Evolutionary conservation across 495 filamentous ascomycete genomes (phyloP).

Genomic region (Podospora anserina): DNA sequence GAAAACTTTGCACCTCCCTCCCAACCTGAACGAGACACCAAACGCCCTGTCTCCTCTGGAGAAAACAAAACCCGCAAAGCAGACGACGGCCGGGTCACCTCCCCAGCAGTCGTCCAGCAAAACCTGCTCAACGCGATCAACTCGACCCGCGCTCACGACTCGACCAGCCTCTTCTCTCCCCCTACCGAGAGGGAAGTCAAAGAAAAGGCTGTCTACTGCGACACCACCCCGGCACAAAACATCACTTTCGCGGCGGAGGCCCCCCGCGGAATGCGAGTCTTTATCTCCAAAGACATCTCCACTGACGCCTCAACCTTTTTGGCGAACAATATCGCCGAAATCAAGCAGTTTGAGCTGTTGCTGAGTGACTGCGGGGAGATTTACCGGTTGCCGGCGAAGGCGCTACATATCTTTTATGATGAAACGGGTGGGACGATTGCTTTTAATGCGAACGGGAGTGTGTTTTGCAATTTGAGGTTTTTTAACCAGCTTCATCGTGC

Average conservation of each 20-base stretch:
- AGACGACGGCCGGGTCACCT: slow-evolving; percentile 49
- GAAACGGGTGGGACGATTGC: slow-evolving; percentile 76
- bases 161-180: slow-evolving; percentile 62
- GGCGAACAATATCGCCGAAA: slow-evolving; percentile 53
- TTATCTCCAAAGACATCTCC: slow-evolving; percentile 56
- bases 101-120: slow-evolving; percentile 53
- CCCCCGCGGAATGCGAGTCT: slow-evolving; percentile 67
- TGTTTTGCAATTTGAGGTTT: slow-evolving; percentile 93
- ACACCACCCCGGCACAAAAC: slow-evolving; percentile 74
- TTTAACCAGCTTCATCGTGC: slow-evolving; percentile 72
- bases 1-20: slow-evolving; percentile 37
- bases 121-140: slow-evolving; percentile 79
- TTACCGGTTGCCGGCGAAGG: slow-evolving; percentile 59
- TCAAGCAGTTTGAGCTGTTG: slow-evolving; percentile 68
- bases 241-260: slow-evolving; percentile 70
- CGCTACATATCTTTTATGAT: slow-evolving; percentile 85
- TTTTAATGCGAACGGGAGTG: slow-evolving; percentile 74
- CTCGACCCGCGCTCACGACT: slow-evolving; percentile 75
- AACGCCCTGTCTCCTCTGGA: not conserved
- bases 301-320: slow-evolving; percentile 57
- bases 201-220: slow-evolving; percentile 87
- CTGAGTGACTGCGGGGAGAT: slow-evolving; percentile 66
- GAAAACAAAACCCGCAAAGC: slow-evolving; percentile 10
- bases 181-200: slow-evolving; percentile 71
- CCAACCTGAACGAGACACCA: not conserved